Base-by-base conservation (phyloP, 164 flowering plant genomes). In the Chloranthus sessilifolius region DNA sequence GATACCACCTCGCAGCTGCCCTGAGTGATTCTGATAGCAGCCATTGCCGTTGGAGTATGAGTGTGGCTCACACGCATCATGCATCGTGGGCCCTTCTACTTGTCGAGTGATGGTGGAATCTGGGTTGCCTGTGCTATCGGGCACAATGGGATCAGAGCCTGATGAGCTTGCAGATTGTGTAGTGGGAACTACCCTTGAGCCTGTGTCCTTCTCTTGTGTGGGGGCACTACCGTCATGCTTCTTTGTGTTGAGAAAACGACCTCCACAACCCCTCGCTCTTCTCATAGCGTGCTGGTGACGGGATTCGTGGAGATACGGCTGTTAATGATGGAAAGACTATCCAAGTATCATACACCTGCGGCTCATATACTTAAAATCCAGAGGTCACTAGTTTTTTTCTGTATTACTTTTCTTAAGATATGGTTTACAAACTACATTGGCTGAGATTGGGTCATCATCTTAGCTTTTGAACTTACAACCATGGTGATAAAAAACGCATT, bases 261-360 rank as follows among this genome's bases (percentile, higher is more conserved):
- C 98, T 21, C 98, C 98, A 40, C 66, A 71, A 5, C 86, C 87
- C 66, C 96, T 83, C 28, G 69, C 76, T 65, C 95, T 81, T 65
- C 87, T 76, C 81, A 83, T 58, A 4, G 96, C 96, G 70, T 91
- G 96, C 61, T 80, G 84, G 61, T 91, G 96, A 22, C 96, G 82
- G 20, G 96, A 91, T 63, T 87, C 96, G 52, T 91, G 98, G 60
- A 91, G 96, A 68, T 88, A 91, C 20, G 96, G 98, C 96, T 88
- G 77, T 8, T 50, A 38, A 21, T 37, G 36, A 56, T 19, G 40
- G 37, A 6, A 49, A 36, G 43, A 43, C 11, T n/a, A 39, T 34
- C 9, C 35, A 43, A n/a, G 11, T n/a, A n/a, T n/a, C n/a, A n/a
- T n/a, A n/a, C n/a, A n/a, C n/a, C n/a, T n/a, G n/a, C n/a, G n/a